Percentiles rank a stretch among this genome's conserved stretches.
Evolutionary conservation across 2,329 filamentous ascomycete genomes (phyloP).

Genomic region (Lachnellula willkommii): DNA sequence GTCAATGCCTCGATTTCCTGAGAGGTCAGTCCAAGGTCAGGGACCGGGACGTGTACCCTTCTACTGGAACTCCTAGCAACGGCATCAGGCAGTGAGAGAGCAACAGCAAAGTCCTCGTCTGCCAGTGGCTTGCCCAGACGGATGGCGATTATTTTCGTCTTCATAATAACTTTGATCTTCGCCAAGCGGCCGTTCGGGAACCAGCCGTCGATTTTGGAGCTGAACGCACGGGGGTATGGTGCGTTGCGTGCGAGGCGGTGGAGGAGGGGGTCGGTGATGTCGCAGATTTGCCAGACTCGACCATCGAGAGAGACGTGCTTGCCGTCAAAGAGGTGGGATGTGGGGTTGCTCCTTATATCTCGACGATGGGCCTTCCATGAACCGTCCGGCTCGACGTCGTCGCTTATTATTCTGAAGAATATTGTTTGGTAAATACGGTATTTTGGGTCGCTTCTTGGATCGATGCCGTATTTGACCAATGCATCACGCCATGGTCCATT

Average conservation of each 20-base stretch:
- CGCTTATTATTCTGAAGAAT: conserved; percentile 61
- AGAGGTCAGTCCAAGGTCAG: conserved; percentile 25
- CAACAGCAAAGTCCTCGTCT: conserved; percentile 42
- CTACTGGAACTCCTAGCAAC: conserved; percentile 15
- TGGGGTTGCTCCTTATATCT: conserved; percentile 35
- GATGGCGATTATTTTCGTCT: conserved; percentile 71
- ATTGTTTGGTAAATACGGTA: conserved; percentile 84
- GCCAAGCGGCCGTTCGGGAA: conserved; percentile 75
- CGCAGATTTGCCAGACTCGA: conserved; percentile 91
- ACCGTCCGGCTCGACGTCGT: conserved; percentile 8
- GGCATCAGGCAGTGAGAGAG: conserved; percentile 35
- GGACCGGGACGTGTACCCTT: conserved; percentile 23
- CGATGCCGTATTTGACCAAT: conserved; percentile 77
- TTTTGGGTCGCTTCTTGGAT: conserved; percentile 71
- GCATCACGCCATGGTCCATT: conserved; percentile 89
- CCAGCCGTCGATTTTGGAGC: conserved; percentile 68
- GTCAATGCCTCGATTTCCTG: conserved; percentile 19
- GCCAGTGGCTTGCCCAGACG: conserved; percentile 49
- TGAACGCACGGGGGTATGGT: conserved; percentile 53
- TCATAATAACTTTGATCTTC: conserved; percentile 83
- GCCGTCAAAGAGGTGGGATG: conserved; percentile 74
- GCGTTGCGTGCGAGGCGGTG: conserved; percentile 58
- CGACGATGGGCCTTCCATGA: conserved; percentile 22
- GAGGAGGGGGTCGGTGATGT: conserved; percentile 78
- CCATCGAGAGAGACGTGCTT: conserved; percentile 69